phyloP scores from a whole-genome alignment of 805 yeast species.

The Candida pini region DNA sequence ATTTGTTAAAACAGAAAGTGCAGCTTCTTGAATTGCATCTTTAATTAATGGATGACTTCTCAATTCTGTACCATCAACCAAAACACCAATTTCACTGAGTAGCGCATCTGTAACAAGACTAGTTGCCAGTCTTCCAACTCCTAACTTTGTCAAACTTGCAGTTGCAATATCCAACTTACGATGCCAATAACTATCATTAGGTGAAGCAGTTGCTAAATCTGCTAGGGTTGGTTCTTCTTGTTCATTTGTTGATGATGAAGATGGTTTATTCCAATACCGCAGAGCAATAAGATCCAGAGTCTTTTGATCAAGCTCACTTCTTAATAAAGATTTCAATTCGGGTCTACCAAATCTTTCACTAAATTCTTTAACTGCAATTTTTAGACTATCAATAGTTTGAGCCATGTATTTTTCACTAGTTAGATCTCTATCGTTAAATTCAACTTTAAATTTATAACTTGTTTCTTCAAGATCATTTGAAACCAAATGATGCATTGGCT shows the following conservation, averaged over 20 bases:
- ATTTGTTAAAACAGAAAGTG: slow-evolving; percentile 67
- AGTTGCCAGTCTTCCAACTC: slow-evolving; percentile 89
- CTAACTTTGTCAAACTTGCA: slow-evolving; percentile 81
- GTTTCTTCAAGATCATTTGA: slow-evolving; percentile 93
- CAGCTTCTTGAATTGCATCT: slow-evolving; percentile 78
- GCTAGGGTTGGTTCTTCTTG: slow-evolving; percentile 44
- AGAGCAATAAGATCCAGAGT: slow-evolving; percentile 84
- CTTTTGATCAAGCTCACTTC: slow-evolving; percentile 82
- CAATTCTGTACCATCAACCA: slow-evolving; percentile 70
- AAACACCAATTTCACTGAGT: slow-evolving; percentile 66
- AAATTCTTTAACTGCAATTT: slow-evolving; percentile 80
- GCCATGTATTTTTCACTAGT: slow-evolving; percentile 95
- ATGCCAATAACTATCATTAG: slow-evolving; percentile 81
- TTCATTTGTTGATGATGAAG: slow-evolving; percentile 18
- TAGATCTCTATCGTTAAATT: slow-evolving; percentile 87
- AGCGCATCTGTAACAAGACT: slow-evolving; percentile 76
- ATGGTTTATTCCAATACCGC: slow-evolving; percentile 83
- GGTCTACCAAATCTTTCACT: slow-evolving; percentile 76
- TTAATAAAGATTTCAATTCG: slow-evolving; percentile 72
- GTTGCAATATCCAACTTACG: slow-evolving; percentile 80
- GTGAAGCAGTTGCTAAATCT: slow-evolving; percentile 50
- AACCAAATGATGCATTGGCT: slow-evolving; percentile 81
- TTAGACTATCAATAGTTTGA: slow-evolving; percentile 81
- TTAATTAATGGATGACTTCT: slow-evolving; percentile 83
- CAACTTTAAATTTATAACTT: slow-evolving; percentile 88